A percentile compares a stretch with the other conserved stretches of the same genome.
Conservation (phyloP, 176 grass and related monocot genomes). For the Rhynchospora tenuis region DNA sequence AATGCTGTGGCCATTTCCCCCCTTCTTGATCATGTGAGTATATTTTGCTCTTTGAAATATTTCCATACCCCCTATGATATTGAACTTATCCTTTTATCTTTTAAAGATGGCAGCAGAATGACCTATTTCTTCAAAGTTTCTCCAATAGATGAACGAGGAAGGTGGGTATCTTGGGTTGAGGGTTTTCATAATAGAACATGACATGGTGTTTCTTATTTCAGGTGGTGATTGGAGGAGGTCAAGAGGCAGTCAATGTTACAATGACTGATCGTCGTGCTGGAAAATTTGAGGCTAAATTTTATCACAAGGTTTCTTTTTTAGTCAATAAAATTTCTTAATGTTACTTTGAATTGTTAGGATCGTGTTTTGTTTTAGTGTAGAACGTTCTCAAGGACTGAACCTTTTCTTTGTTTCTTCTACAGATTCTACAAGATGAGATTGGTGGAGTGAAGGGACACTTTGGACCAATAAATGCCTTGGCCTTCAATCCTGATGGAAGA, state of each 20-base stretch:
- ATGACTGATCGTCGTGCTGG: conserved; percentile 70
- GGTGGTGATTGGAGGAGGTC: conserved; percentile 86
- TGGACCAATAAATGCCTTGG: conserved; percentile 83
- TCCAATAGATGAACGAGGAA: neutral
- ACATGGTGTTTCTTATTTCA: conserved; percentile 23
- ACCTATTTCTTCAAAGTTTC: neutral
- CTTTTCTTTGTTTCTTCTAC: neutral
- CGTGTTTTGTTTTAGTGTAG: neutral
- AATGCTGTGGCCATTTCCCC: conserved; percentile 94
- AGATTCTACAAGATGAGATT: conserved; percentile 96
- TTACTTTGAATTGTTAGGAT: neutral
- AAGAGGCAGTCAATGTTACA: conserved; percentile 77
- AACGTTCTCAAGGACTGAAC: conserved; percentile 5
- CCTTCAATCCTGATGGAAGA: conserved; percentile 87
- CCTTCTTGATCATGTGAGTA: conserved; percentile 67
- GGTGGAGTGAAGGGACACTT: conserved; percentile 97
- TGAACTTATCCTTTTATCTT: neutral
- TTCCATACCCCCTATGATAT: neutral
- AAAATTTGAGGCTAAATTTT: conserved; percentile 96
- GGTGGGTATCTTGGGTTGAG: neutral
- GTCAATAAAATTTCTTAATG: neutral
- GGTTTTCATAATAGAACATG: neutral
- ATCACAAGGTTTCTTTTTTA: conserved; percentile 46
- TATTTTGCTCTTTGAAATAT: neutral
- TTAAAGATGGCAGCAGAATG: neutral